Evolutionary conservation across 257 asterid genomes (phyloP).

Genomic region (Ocimum tenuiflorum): DNA sequence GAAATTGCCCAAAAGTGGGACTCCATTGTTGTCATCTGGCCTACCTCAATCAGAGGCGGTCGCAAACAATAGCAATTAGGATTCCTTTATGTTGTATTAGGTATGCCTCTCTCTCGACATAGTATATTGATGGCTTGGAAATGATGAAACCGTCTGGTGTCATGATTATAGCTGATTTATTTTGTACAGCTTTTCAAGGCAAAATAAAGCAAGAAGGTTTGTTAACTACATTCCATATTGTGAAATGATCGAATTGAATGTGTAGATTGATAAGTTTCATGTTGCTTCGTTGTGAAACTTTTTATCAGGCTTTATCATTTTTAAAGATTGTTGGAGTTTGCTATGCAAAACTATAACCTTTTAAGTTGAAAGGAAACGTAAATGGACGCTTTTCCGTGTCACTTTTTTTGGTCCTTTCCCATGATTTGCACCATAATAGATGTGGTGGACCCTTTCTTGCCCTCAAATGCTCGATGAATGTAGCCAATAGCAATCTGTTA

Average conservation of each 20-base stretch:
- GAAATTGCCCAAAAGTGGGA: conserved; percentile 51
- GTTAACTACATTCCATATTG: not conserved
- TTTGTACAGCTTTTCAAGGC: not conserved
- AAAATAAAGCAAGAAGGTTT: not conserved
- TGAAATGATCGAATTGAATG: not conserved
- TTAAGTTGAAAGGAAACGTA: not conserved
- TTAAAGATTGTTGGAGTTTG: not conserved
- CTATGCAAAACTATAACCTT: not conserved
- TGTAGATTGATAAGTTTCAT: not conserved
- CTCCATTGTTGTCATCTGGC: conserved; percentile 34
- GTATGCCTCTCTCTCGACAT: conserved; percentile 12
- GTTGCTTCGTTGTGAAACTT: not conserved
- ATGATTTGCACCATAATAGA: not conserved
- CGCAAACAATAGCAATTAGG: conserved; percentile 21
- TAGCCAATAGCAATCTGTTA: not conserved
- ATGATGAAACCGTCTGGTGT: not conserved
- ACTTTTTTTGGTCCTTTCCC: not conserved
- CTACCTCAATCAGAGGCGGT: conserved; percentile 27
- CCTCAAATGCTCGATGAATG: not conserved
- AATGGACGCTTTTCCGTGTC: not conserved
- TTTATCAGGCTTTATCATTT: not conserved
- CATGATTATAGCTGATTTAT: not conserved
- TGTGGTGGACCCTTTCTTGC: not conserved
- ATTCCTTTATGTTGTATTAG: conserved; percentile 19
- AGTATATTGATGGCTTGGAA: not conserved